These are phyloP conservation scores for Geranomyces variabilis DNA, from an alignment of 192 early-diverging fungal genomes.

Conservation along the genomic window DNA sequence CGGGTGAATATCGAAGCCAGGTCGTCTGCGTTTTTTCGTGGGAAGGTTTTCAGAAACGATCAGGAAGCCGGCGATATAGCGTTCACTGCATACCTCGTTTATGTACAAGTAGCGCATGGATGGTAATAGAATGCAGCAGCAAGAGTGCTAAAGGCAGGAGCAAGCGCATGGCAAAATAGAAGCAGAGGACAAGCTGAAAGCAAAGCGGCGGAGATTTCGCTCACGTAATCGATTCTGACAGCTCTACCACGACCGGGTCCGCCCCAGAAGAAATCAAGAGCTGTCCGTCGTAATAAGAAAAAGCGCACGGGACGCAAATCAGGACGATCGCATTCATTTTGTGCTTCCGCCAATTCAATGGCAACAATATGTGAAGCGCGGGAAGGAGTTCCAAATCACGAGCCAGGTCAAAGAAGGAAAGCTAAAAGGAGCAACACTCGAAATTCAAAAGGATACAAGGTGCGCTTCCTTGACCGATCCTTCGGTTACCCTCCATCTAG, in stretches of 20 bases:
- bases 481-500: too few species aligned
- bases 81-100: neutral
- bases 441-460: too few species aligned
- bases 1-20: neutral
- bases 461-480: too few species aligned
- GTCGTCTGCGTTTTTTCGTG: neutral
- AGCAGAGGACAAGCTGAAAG: neutral
- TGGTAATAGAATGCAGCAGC: neutral
- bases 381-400: too few species aligned
- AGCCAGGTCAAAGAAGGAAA: too few species aligned
- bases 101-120: neutral
- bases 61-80: neutral
- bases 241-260: neutral
- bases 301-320: too few species aligned
- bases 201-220: neutral
- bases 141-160: neutral
- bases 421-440: too few species aligned
- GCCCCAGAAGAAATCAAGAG: too few species aligned
- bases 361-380: too few species aligned
- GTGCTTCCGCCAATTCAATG: too few species aligned
- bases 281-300: too few species aligned
- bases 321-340: too few species aligned
- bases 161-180: neutral
- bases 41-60: neutral
- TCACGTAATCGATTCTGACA: neutral